Conservation (phyloP, 1,284 basidiomycete genomes). For the Pseudozyma sp. region DNA sequence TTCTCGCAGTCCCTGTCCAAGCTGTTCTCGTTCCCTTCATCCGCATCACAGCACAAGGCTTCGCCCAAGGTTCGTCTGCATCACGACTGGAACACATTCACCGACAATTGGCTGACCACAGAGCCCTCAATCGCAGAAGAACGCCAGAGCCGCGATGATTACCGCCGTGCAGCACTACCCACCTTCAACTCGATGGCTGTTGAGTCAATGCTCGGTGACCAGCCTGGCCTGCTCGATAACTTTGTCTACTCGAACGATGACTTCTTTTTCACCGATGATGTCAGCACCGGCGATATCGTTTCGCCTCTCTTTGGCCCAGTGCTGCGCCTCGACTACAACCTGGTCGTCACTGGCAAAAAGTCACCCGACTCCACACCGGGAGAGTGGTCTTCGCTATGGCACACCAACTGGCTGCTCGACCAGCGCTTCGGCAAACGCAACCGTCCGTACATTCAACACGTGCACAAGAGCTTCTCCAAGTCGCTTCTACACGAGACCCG, state of each 20-base stretch:
- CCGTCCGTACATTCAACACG: conserved; percentile 44
- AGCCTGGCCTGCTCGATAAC: conserved; percentile 40
- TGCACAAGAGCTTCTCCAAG: conserved; percentile 43
- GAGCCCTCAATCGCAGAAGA: conserved; percentile 9
- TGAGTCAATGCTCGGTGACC: conserved; percentile 51
- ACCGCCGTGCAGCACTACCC: conserved; percentile 45
- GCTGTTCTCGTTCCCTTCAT: background rate
- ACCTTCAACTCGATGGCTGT: conserved; percentile 60
- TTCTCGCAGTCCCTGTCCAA: conserved; percentile 4
- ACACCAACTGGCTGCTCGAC: conserved; percentile 42
- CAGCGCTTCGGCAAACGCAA: conserved; percentile 47
- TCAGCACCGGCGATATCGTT: conserved; percentile 30
- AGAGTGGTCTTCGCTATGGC: conserved; percentile 46
- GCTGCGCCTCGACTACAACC: conserved; percentile 52
- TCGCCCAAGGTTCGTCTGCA: conserved; percentile 38
- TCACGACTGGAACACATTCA: conserved; percentile 57
- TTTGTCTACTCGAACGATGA: conserved; percentile 58
- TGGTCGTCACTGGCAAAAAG: conserved; percentile 23
- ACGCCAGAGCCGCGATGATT: conserved; percentile 18
- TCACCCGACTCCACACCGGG: conserved; percentile 24
- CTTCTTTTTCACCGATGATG: conserved; percentile 49
- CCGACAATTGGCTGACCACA: conserved; percentile 34
- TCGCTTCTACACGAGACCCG: conserved; percentile 38
- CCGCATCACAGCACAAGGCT: background rate
- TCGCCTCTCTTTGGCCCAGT: conserved; percentile 54